A percentile compares a stretch with the other conserved stretches of the same genome.
Evolutionary conservation across 225 moss, liverwort and hornwort species (phyloP).

Genomic region (Bryoerythrophyllum caledonicum): DNA sequence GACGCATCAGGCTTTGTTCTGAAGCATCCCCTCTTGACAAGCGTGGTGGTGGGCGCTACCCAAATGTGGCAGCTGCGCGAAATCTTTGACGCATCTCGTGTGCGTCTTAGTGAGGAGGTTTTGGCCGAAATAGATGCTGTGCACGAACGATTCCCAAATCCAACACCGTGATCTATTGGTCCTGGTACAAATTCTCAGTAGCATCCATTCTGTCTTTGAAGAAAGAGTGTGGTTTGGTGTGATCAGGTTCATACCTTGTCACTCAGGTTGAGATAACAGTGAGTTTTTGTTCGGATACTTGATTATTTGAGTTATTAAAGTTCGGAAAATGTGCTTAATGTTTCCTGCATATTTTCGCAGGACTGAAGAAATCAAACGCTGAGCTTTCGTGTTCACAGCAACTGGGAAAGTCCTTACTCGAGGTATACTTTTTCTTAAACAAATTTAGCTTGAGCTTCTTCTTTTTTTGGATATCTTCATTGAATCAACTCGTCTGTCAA

Average conservation of each 20-base stretch:
- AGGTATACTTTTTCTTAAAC: slow-evolving; percentile 21
- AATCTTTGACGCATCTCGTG: slow-evolving; percentile 54
- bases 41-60: slow-evolving; percentile 72
- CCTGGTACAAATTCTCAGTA: background rate
- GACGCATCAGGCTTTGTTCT: slow-evolving; percentile 67
- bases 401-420: background rate
- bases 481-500: background rate
- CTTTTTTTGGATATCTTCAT: background rate
- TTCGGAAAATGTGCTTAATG: background rate
- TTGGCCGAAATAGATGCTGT: slow-evolving; percentile 60
- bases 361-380: slow-evolving; percentile 6
- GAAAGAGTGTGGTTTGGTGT: background rate
- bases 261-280: slow-evolving; percentile 9
- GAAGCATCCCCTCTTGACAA: slow-evolving; percentile 57
- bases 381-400: background rate
- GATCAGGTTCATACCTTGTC: background rate
- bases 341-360: slow-evolving; percentile 21
- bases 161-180: slow-evolving; percentile 55
- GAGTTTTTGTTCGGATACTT: background rate
- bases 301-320: slow-evolving; percentile 1
- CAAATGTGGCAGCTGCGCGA: slow-evolving; percentile 66
- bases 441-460: too few relatives aligned
- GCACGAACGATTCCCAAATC: slow-evolving; percentile 76
- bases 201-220: background rate
- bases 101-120: slow-evolving; percentile 55